Evolutionary conservation across 2,329 filamentous ascomycete genomes (phyloP), one percentile per base, ranked within the genome.

Genomic region (Alternaria sp.): DNA sequence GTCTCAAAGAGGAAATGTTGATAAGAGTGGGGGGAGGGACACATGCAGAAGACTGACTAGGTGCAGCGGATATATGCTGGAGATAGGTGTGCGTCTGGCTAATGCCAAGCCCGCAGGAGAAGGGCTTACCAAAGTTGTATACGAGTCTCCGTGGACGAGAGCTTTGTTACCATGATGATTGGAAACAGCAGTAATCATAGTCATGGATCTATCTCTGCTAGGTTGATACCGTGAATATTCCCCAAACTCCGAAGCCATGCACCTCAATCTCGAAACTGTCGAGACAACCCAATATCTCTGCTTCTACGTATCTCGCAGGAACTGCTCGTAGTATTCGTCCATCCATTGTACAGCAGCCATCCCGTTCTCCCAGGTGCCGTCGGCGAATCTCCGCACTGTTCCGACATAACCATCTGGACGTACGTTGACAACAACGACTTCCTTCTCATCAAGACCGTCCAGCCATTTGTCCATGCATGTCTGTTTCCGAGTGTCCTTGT

Each of bases 331-430:
- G 69, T 87, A 88, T 7, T 77, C 69, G 65, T 87, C 82, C 68
- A 87, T 69, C 84, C 84, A 87, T 26, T 66, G 57, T 3, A 77
- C 77, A 2, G 83, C 83, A 21, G 74, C 65, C 11, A 63, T 44
- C 1, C 77, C 81, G 15, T 66, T 76, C 6, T 77, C 74, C 23
- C 62, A 69, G 21, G 67, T 74, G 1, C 72, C 74, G 21, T 69
- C 64, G 12, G 72, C 65, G 70, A 81, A 86, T 4, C 78, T 65
- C 8, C 84, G 81, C 23, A 91, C 79, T n/a, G 85, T 88, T 1
- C 90, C 91, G 5, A 93, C 87, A 75, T 93, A 93, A 11, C 91
- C 90, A 77, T 93, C 91, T 0, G 91, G 91, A 6, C 91, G 84
- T 2, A 93, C 88, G 69, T 90, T 89, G 44, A 90, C 82, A 44